These are phyloP conservation scores for Lipomyces yamadae DNA, from an alignment of 805 yeast species.

Conservation along the genomic window DNA sequence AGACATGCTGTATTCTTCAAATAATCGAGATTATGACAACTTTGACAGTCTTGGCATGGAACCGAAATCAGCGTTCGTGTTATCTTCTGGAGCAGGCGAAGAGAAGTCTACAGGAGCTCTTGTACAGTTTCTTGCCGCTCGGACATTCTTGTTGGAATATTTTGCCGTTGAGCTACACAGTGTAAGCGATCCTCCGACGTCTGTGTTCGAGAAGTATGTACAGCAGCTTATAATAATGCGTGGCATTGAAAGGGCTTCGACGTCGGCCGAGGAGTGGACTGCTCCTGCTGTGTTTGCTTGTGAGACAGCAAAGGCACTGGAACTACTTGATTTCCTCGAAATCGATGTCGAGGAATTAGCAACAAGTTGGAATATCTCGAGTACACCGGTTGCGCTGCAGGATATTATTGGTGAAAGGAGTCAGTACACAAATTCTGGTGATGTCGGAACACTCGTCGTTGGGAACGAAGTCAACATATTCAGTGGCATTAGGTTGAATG, in stretches of 20 bases:
- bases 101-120: slow-evolving; percentile 19
- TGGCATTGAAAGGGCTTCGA: slow-evolving; percentile 9
- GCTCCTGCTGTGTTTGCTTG: slow-evolving; percentile 17
- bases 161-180: slow-evolving; percentile 67
- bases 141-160: slow-evolving; percentile 32
- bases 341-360: slow-evolving; percentile 46
- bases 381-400: slow-evolving; percentile 11
- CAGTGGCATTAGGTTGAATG: slow-evolving; percentile 17
- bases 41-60: not conserved
- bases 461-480: slow-evolving; percentile 12
- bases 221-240: slow-evolving; percentile 15
- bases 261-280: slow-evolving; percentile 50
- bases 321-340: slow-evolving; percentile 72
- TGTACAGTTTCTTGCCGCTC: slow-evolving; percentile 28
- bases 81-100: slow-evolving; percentile 15
- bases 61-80: not conserved
- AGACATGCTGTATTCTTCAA: slow-evolving; percentile 6
- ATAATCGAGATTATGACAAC: slow-evolving; percentile 5
- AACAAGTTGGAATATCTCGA: slow-evolving; percentile 20
- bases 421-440: not conserved
- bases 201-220: slow-evolving; percentile 25
- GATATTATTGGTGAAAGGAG: not conserved
- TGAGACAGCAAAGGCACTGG: slow-evolving; percentile 64
- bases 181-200: slow-evolving; percentile 44
- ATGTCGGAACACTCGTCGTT: not conserved